Evolutionary conservation across 2,329 filamentous ascomycete species (phyloP).

Genomic region (Coniochaeta hoffmannii): DNA sequence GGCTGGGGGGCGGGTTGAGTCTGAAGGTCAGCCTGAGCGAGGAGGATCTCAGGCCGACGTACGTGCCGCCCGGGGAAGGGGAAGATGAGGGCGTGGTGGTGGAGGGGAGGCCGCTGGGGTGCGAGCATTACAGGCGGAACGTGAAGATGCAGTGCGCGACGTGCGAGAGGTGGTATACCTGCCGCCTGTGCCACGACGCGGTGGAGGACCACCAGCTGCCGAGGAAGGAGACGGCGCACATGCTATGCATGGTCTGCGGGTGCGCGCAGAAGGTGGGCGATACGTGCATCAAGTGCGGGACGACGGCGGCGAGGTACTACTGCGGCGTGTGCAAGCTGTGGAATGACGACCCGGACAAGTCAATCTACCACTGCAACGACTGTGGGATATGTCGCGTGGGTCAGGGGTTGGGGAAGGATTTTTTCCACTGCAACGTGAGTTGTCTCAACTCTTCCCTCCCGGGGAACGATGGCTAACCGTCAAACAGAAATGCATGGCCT

Average conservation of each 20-base stretch:
- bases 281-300: slow-evolving; percentile 68
- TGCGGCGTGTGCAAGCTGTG: slow-evolving; percentile 93
- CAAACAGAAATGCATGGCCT: slow-evolving; percentile 78
- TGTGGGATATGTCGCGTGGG: slow-evolving; percentile 93
- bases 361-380: slow-evolving; percentile 92
- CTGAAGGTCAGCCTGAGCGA: slow-evolving; percentile 45
- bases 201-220: slow-evolving; percentile 72
- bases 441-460: not conserved
- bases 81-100: slow-evolving; percentile 27
- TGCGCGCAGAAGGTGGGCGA: slow-evolving; percentile 78
- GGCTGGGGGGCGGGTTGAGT: slow-evolving; percentile 15
- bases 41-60: slow-evolving; percentile 61
- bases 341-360: slow-evolving; percentile 87
- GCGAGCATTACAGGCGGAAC: slow-evolving; percentile 88
- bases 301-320: slow-evolving; percentile 79
- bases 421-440: slow-evolving; percentile 91
- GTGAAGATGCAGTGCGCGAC: slow-evolving; percentile 91
- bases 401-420: slow-evolving; percentile 88
- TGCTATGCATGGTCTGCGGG: slow-evolving; percentile 95
- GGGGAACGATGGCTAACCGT: no score
- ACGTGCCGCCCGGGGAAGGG: slow-evolving; percentile 39
- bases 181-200: slow-evolving; percentile 87
- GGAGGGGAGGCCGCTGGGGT: slow-evolving; percentile 55
- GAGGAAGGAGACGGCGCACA: slow-evolving; percentile 79
- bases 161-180: slow-evolving; percentile 89